Evolutionary conservation across 2,329 filamentous ascomycete genomes (phyloP).

Genomic region (Beauveria sp.): DNA sequence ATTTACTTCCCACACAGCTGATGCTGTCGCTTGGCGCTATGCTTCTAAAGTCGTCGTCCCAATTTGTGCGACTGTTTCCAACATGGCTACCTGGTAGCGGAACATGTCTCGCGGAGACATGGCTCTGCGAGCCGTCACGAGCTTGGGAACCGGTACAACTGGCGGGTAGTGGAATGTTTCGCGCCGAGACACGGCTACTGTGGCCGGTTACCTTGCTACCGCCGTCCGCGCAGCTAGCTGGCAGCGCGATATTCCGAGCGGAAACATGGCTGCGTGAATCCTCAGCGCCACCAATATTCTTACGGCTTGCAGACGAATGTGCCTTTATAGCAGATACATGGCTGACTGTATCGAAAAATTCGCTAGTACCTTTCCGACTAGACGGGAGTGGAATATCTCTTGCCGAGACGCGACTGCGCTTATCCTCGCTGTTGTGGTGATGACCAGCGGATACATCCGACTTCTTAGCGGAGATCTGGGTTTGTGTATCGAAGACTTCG

Average conservation of each 20-base stretch:
- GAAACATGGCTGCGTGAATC: conserved; percentile 18
- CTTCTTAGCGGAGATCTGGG: not conserved
- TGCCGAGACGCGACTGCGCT: conserved; percentile 20
- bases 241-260: conserved; percentile 31
- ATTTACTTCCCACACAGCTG: conserved; percentile 44
- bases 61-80: conserved; percentile 33
- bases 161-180: conserved; percentile 5
- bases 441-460: not conserved
- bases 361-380: conserved; percentile 1
- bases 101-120: conserved; percentile 16
- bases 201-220: conserved; percentile 36
- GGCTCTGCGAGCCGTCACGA: conserved; percentile 12
- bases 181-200: conserved; percentile 25
- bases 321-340: conserved; percentile 1
- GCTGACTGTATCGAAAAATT: conserved; percentile 8
- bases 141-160: not conserved
- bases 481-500: not conserved
- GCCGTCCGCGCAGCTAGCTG: conserved; percentile 33
- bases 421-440: not conserved
- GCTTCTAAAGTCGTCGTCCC: conserved; percentile 44
- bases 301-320: not conserved
- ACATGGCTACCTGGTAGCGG: conserved; percentile 20
- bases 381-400: conserved; percentile 2
- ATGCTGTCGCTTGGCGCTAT: conserved; percentile 56
- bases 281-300: not conserved